Evolutionary conservation across 177 flowering plant genomes (phyloP).

Genomic region (Vitis hybrid): DNA sequence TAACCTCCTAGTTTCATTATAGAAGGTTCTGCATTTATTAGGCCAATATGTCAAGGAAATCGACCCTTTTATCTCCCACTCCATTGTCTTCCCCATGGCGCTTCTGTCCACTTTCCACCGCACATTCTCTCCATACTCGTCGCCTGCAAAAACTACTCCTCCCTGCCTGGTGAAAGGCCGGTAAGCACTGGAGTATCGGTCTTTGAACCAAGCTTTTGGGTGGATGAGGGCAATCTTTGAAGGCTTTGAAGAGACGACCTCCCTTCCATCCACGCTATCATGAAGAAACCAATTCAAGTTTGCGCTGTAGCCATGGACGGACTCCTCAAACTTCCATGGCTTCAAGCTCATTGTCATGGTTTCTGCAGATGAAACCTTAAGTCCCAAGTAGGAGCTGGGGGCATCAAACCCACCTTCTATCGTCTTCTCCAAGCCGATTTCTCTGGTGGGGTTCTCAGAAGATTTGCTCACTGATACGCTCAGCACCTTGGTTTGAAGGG

Average conservation of each 20-base stretch:
- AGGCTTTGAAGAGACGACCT: constrained; percentile 76
- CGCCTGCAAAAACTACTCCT: constrained; percentile 87
- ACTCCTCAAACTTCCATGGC: constrained; percentile 94
- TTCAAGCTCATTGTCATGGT: constrained; percentile 51
- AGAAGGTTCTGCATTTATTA: constrained; percentile 60
- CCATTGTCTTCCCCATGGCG: constrained; percentile 57
- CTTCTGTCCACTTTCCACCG: constrained; percentile 70
- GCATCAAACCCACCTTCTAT: constrained; percentile 62
- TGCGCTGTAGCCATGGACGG: constrained; percentile 57
- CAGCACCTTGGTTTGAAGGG: constrained; percentile 48
- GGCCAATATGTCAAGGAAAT: constrained; percentile 94
- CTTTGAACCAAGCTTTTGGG: constrained; percentile 80
- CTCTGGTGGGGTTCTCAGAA: constrained; percentile 68
- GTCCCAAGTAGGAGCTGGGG: constrained; percentile 44
- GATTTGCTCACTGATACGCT: constrained; percentile 86
- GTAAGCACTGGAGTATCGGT: constrained; percentile 67
- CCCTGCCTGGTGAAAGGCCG: constrained; percentile 87
- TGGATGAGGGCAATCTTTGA: constrained; percentile 54
- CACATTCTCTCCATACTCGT: constrained; percentile 80
- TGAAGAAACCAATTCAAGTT: constrained; percentile 81
- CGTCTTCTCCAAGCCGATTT: constrained; percentile 53
- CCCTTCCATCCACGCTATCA: constrained; percentile 66
- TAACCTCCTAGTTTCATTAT: constrained; percentile 66
- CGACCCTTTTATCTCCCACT: constrained; percentile 82
- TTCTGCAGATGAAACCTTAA: constrained; percentile 59